Evolutionary conservation across 768 basidiomycete genomes (phyloP), one percentile per base, ranked within the genome.

Genomic region (Auricularia auricula-judae): DNA sequence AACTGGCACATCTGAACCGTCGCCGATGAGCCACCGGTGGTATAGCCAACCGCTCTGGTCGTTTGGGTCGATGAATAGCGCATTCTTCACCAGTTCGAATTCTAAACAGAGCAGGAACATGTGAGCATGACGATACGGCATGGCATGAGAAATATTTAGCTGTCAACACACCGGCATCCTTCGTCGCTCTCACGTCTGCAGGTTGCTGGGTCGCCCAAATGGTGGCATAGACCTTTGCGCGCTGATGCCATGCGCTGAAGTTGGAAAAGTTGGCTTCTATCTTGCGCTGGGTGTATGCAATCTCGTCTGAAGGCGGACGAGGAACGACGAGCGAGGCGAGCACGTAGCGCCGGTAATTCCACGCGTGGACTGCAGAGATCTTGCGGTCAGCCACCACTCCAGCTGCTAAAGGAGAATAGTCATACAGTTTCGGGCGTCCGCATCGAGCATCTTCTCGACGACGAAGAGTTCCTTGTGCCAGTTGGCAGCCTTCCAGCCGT

Each of bases 1-100:
- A 3, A 88, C 72, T 0, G 74, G 72, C 64, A 78, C 76, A 64
- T 86, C 79, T 2, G 86, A 79, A 5, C 87, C 88, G 67, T 82
- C 74, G 7, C 92, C 93, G 62, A 98, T 83, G 2, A 99, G 80
- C 94, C 96, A 98, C n/a, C 94, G 85, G 71, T 98, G 97, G 73
- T 98, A 99, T 65, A 99, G 85, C 97, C 97, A 99, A 0, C 91
- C 93, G 66, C 92, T 93, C 74, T 98, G 96, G 74, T 98, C 96
- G 56, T 86, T 85, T 3, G 97, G 97, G 71, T 98, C 95, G 0
- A 95, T 97, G 75, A 94, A 99, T 78, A 98, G 84, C 1, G 96
- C 97, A 71, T 96, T 93, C 69, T 86, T 83, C 14, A 98, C 87
- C 7, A 98, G 80, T 47, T 94, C 92, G 71, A 96, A 93, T 72